Evolutionary conservation across 257 asterid species (phyloP).

Genomic region (Knoxia roxburghii): DNA sequence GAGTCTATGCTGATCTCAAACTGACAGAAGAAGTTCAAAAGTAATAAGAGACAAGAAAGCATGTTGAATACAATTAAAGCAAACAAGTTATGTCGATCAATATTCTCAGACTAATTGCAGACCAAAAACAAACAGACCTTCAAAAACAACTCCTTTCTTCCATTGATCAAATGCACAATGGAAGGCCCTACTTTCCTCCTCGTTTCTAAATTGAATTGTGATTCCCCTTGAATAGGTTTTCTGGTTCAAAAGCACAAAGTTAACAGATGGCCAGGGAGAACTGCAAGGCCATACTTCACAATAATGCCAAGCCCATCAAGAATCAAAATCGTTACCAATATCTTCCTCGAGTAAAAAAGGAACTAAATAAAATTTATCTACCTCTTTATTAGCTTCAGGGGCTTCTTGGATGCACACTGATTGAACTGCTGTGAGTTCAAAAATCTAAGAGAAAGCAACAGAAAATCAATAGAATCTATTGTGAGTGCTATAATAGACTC

Average conservation of each 20-base stretch:
- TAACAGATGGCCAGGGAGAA: conserved; percentile 24
- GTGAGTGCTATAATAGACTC: background rate
- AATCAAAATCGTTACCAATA: background rate
- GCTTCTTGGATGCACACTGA: conserved; percentile 69
- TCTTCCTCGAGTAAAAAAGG: background rate
- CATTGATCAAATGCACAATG: conserved; percentile 93
- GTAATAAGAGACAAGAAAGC: background rate
- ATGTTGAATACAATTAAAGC: background rate
- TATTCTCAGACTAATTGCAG: conserved; percentile 7
- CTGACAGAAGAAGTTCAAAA: background rate
- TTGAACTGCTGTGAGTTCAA: conserved; percentile 63
- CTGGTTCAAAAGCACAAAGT: conserved; percentile 57
- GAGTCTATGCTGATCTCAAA: background rate
- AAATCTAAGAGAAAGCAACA: conserved; percentile 49
- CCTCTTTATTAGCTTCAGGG: conserved; percentile 66
- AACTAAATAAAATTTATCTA: conserved; percentile 13
- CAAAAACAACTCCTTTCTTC: conserved; percentile 65
- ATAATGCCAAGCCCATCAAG: conserved; percentile 13
- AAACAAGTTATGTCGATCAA: background rate
- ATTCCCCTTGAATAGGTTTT: conserved; percentile 80
- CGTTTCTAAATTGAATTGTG: conserved; percentile 78
- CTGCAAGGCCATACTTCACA: conserved; percentile 20
- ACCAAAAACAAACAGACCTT: conserved; percentile 59
- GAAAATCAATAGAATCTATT: background rate
- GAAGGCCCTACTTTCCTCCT: conserved; percentile 90